Evolutionary conservation across 371 early-diverging fungal genomes (phyloP), one percentile per base, ranked within the genome.

Genomic region (Rhizopus arrhizus): DNA sequence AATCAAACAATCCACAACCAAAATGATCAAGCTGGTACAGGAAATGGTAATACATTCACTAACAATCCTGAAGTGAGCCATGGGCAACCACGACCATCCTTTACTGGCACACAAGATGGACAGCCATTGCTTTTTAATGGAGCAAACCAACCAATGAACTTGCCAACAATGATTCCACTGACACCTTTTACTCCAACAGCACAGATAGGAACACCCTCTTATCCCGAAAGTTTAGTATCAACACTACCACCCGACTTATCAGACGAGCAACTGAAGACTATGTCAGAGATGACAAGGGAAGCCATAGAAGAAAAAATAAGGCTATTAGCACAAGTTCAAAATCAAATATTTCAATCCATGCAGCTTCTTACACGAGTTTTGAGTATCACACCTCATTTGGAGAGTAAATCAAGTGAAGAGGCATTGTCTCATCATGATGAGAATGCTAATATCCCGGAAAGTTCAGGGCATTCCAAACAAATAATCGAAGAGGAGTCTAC

Each of bases 301-400:
- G 84, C 83, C 0, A 77, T 89, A 32, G 75, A 81, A 31, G 78
- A 82, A 40, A 81, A 89, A 3, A 63, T 91, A 9, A 70, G 69
- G 1, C 72, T 87, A 3, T 50, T 90, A 36, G 81, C 85, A 45
- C 68, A 77, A 0, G 78, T 88, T 1, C 88, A 91, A 59, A 53
- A 60, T 1, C 90, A 91, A 66, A 80, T 89, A 46, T 78, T 82
- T 15, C 83, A 85, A 4, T 64, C 84, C 1, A 83, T 85, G 53
- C 80, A 83, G 32, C 69, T 81, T 36, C 64, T 91, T 53, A 74
- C 83, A 6, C 85, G 82, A 46, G 82, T 85, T 2, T 35, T 84
- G 13, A 75, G 77, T 43, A 70, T 77, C 7, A 52, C 83, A 36
- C 85, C 85, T 31, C 46, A 5, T 50, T 3, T n/a, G 33, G 12